These are phyloP conservation scores for Alloteropsis semialata DNA, from an alignment of 176 grass and related monocot genomes.

Conservation along the genomic window DNA sequence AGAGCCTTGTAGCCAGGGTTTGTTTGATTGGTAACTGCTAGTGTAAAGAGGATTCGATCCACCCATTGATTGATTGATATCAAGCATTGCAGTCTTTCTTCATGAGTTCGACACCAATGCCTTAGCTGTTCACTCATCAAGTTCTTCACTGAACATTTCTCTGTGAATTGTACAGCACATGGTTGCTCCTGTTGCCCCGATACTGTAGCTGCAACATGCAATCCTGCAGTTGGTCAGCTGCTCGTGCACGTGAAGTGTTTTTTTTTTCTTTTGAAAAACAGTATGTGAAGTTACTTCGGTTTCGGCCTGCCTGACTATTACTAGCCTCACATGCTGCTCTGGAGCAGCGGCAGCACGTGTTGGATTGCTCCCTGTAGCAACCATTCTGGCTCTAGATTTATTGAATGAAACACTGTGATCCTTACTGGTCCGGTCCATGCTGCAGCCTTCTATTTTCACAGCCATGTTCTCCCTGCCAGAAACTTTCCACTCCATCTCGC, in stretches of 20 bases:
- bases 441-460: constrained; percentile 25
- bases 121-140: not conserved
- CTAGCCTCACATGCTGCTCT: constrained; percentile 27
- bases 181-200: not conserved
- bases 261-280: too few species aligned
- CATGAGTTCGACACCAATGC: constrained; percentile 1
- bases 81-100: constrained; percentile 20
- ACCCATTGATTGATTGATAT: constrained; percentile 90
- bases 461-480: constrained; percentile 29
- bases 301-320: not conserved
- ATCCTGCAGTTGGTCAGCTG: constrained; percentile 11
- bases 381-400: constrained; percentile 38
- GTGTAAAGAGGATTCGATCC: constrained; percentile 96
- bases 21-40: constrained; percentile 68
- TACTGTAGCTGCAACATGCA: constrained; percentile 5
- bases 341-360: constrained; percentile 3
- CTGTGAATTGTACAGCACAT: not conserved
- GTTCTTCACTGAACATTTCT: not conserved
- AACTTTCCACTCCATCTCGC: not conserved
- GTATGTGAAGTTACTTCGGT: constrained; percentile 19
- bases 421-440: constrained; percentile 19
- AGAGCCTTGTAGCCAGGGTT: constrained; percentile 68
- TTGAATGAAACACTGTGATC: constrained; percentile 19
- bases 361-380: constrained; percentile 12
- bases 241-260: not conserved